Evolutionary conservation across 345 rosid genomes (phyloP), one percentile per base, ranked within the genome.

Genomic region (Cardamine chenopodiifolia): DNA sequence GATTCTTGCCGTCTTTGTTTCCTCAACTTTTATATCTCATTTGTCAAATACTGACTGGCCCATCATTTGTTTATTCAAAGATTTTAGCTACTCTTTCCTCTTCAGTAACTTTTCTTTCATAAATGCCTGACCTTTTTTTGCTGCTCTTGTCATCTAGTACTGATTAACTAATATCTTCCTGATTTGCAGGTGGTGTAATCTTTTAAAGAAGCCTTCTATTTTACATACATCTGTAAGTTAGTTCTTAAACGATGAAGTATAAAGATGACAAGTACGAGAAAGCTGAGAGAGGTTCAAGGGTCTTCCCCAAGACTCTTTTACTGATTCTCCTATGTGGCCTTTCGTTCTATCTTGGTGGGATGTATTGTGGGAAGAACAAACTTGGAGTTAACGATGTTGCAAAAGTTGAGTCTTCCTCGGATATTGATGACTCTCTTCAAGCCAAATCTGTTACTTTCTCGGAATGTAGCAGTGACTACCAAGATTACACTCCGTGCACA

Each of bases 401-500:
- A 11, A 82, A 71, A 72, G 74, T 83, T 34, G 82, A 73, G 55
- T 77, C 97, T 23, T 76, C 90, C 52, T 79, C 88, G 2, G 84
- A 78, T 4, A 37, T 47, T 0, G 86, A 68, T 42, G 57, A 77
- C 47, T 82, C 97, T 62, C 86, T 82, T 40, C 88, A 89, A 67
- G 78, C 80, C 60, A 89, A 89, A 66, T 63, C 88, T 22, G 71
- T 82, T 56, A 65, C 84, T 63, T 95, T 95, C 73, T 84, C 89
- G 0, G 93, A 92, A 81, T 95, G 99, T 86, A 85, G 90, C 78
- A 78, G 67, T 29, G 86, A 88, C 67, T 92, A 79, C 75, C 99
- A 95, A 78, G 99, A 95, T 75, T 89, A 90, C 88, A 95, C 99
- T 66, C 97, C 99, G 0, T 95, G 99, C 87, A 95, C 99, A 0